Evolutionary conservation across 1,284 basidiomycete species (phyloP).

Genomic region (Papiliotrema laurentii): DNA sequence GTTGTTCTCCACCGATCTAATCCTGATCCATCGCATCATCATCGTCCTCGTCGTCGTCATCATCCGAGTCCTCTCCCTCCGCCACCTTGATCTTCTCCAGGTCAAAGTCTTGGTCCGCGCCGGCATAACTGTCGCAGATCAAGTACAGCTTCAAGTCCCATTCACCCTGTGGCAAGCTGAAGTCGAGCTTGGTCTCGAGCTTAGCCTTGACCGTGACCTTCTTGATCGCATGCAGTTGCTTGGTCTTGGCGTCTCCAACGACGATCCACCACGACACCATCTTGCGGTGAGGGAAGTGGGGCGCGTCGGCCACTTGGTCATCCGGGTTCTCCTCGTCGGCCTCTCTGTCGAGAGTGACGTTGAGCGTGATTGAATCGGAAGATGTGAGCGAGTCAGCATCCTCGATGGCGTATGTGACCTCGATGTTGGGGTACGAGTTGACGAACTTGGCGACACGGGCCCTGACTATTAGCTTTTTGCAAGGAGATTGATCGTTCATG

Average conservation of each 20-base stretch:
- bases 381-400: slow-evolving; percentile 76
- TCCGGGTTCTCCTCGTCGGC: slow-evolving; percentile 67
- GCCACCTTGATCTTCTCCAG: slow-evolving; percentile 74
- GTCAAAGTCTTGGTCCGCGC: slow-evolving; percentile 84
- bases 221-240: slow-evolving; percentile 85
- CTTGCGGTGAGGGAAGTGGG: slow-evolving; percentile 87
- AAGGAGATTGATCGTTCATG: too few relatives aligned
- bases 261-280: slow-evolving; percentile 97
- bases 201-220: slow-evolving; percentile 80
- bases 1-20: too few relatives aligned
- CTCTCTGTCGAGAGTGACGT: slow-evolving; percentile 75
- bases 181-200: slow-evolving; percentile 79
- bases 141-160: slow-evolving; percentile 74
- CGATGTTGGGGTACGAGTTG: slow-evolving; percentile 89
- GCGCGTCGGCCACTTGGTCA: slow-evolving; percentile 78
- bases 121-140: slow-evolving; percentile 87
- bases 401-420: slow-evolving; percentile 72
- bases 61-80: slow-evolving; percentile 78
- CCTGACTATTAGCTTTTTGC: slow-evolving; percentile 14
- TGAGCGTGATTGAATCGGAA: slow-evolving; percentile 73
- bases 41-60: slow-evolving; percentile 58
- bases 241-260: slow-evolving; percentile 69
- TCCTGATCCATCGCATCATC: slow-evolving; percentile 47
- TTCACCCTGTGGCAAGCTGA: slow-evolving; percentile 75
- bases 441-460: slow-evolving; percentile 78